Percentiles rank a stretch among this genome's conserved stretches.
Evolutionary conservation across 305 asterid genomes (phyloP).

Genomic region (Solanum hybrid): DNA sequence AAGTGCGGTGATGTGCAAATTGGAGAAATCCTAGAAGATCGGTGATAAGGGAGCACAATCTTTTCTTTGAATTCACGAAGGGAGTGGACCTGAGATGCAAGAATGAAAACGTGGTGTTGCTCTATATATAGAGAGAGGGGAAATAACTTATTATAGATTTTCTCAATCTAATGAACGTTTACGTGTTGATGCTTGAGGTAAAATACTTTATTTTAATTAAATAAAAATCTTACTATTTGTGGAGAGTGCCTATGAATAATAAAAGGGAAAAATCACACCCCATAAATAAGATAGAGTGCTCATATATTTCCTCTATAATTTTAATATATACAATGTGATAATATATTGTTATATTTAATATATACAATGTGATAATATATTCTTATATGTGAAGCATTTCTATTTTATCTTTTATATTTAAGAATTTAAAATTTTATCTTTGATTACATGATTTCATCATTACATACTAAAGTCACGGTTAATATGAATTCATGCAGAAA

Average conservation of each 20-base stretch:
- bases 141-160: neutral
- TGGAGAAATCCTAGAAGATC: too few species aligned
- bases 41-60: neutral
- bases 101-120: neutral
- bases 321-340: too few species aligned
- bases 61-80: too few species aligned
- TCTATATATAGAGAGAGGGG: neutral
- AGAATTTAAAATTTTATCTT: too few species aligned
- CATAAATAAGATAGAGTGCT: neutral
- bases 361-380: too few species aligned
- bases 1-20: neutral
- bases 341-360: too few species aligned
- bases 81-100: neutral
- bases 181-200: neutral
- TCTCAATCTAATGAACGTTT: neutral
- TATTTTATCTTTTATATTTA: too few species aligned
- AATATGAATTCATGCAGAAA: neutral
- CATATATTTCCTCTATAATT: too few species aligned
- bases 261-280: neutral
- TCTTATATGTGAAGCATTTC: too few species aligned
- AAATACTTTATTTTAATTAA: too few species aligned
- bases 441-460: too few species aligned
- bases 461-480: neutral
- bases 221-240: neutral
- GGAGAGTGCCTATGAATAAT: too few species aligned